These are phyloP conservation scores for Trichoderma guizhouense DNA, from an alignment of 2,329 filamentous ascomycete genomes.

Conservation along the genomic window DNA sequence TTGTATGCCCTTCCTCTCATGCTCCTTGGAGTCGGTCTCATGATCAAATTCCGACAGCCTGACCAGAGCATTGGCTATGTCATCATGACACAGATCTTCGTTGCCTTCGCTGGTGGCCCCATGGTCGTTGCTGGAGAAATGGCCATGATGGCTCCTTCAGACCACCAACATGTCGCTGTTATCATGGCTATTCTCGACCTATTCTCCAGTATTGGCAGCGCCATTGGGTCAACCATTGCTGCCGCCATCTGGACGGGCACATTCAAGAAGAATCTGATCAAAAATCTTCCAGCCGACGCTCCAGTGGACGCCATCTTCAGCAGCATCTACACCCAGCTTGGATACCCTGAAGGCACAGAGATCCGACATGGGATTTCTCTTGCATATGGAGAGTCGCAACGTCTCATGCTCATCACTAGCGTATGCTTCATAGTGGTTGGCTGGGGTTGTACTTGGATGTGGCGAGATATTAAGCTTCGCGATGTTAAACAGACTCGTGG, in stretches of 20 bases:
- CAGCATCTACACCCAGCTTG: slow-evolving; percentile 50
- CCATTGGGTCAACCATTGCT: slow-evolving; percentile 58
- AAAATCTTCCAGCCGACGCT: slow-evolving; percentile 46
- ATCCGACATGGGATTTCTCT: slow-evolving; percentile 54
- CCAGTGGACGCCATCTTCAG: slow-evolving; percentile 45
- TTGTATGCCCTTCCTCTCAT: slow-evolving; percentile 52
- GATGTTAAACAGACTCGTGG: slow-evolving; percentile 41
- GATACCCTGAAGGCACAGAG: slow-evolving; percentile 48
- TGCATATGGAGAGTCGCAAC: slow-evolving; percentile 56
- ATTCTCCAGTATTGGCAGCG: slow-evolving; percentile 57
- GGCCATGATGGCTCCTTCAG: slow-evolving; percentile 56
- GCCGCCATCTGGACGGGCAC: slow-evolving; percentile 62
- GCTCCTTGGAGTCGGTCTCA: slow-evolving; percentile 53
- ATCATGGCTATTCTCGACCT: slow-evolving; percentile 60
- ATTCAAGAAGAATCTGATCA: slow-evolving; percentile 49
- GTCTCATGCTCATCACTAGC: slow-evolving; percentile 50
- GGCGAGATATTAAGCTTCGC: slow-evolving; percentile 51
- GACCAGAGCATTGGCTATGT: slow-evolving; percentile 50
- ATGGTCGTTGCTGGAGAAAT: slow-evolving; percentile 60
- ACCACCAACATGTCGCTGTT: slow-evolving; percentile 60
- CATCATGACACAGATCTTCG: slow-evolving; percentile 60
- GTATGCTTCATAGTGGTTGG: slow-evolving; percentile 41
- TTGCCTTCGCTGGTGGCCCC: slow-evolving; percentile 57
- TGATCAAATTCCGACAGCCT: slow-evolving; percentile 58
- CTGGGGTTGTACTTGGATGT: slow-evolving; percentile 37